These are phyloP conservation scores for Paecilomyces dactylethromorphus DNA, from an alignment of 2,329 filamentous ascomycete species.

Conservation along the genomic window DNA sequence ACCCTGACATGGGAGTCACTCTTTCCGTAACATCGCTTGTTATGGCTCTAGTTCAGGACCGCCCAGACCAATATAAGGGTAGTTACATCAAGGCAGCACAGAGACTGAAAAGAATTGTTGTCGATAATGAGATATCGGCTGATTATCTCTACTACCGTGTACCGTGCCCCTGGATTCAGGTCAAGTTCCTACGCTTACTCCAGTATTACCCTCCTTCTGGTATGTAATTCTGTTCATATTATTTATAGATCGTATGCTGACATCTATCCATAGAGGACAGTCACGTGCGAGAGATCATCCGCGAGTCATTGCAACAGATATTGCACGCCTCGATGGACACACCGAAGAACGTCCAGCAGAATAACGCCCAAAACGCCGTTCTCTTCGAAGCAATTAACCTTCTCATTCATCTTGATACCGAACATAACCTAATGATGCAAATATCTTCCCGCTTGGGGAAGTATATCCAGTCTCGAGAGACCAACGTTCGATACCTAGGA, in stretches of 20 bases:
- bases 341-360: constrained; percentile 98
- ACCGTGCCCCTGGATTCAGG: constrained; percentile 97
- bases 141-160: constrained; percentile 99
- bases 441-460: constrained; percentile 86
- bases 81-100: constrained; percentile 91
- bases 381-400: constrained; percentile 98
- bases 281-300: constrained; percentile 83
- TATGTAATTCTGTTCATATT: constrained; percentile 35
- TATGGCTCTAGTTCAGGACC: constrained; percentile 89
- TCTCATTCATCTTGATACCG: constrained; percentile 94
- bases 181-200: constrained; percentile 83
- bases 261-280: constrained; percentile 63
- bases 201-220: constrained; percentile 95
- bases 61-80: constrained; percentile 88
- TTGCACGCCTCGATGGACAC: constrained; percentile 86
- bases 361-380: constrained; percentile 97
- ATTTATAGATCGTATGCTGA: constrained; percentile 2
- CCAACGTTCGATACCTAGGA: constrained; percentile 92
- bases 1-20: constrained; percentile 85
- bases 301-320: constrained; percentile 84
- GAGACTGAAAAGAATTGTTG: constrained; percentile 78
- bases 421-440: constrained; percentile 90
- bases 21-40: constrained; percentile 93
- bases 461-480: constrained; percentile 95
- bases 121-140: constrained; percentile 79